Percentiles rank a stretch among this genome's conserved stretches.
These are phyloP conservation scores for Croton setiger DNA, from an alignment of 441 rosid genomes.

Conservation along the genomic window DNA sequence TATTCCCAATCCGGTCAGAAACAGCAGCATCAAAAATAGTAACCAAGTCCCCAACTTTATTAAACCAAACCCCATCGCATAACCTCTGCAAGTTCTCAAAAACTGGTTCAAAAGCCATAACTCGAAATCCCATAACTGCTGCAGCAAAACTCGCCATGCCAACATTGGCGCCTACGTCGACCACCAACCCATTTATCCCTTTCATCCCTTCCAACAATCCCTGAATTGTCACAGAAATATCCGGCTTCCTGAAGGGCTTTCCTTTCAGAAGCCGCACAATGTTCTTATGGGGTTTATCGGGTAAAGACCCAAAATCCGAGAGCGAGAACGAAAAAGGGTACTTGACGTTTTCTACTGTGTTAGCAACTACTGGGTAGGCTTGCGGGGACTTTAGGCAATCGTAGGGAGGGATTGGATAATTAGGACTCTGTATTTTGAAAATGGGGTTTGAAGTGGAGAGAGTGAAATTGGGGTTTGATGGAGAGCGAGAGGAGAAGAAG, in stretches of 20 bases:
- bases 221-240: slow-evolving; percentile 82
- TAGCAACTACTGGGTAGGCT: slow-evolving; percentile 86
- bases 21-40: slow-evolving; percentile 85
- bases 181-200: slow-evolving; percentile 47
- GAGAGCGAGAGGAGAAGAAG: slow-evolving; percentile 38
- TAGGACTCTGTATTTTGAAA: slow-evolving; percentile 23
- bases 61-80: slow-evolving; percentile 95
- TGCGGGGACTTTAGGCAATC: slow-evolving; percentile 76
- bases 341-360: slow-evolving; percentile 76
- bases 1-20: slow-evolving; percentile 72
- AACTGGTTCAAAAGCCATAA: slow-evolving; percentile 84
- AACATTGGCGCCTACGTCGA: slow-evolving; percentile 95
- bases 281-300: slow-evolving; percentile 95
- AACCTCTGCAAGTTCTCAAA: slow-evolving; percentile 90
- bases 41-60: slow-evolving; percentile 56
- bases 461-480: slow-evolving; percentile 25
- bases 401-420: slow-evolving; percentile 47
- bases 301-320: slow-evolving; percentile 78
- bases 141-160: slow-evolving; percentile 98
- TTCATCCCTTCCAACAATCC: slow-evolving; percentile 49
- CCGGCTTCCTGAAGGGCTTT: slow-evolving; percentile 81
- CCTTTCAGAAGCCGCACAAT: slow-evolving; percentile 85
- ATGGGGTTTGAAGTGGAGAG: slow-evolving; percentile 31
- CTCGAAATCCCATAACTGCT: slow-evolving; percentile 85
- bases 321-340: slow-evolving; percentile 77